phyloP scores from a whole-genome alignment of 306 rosid species.

The Rubus idaeus region DNA sequence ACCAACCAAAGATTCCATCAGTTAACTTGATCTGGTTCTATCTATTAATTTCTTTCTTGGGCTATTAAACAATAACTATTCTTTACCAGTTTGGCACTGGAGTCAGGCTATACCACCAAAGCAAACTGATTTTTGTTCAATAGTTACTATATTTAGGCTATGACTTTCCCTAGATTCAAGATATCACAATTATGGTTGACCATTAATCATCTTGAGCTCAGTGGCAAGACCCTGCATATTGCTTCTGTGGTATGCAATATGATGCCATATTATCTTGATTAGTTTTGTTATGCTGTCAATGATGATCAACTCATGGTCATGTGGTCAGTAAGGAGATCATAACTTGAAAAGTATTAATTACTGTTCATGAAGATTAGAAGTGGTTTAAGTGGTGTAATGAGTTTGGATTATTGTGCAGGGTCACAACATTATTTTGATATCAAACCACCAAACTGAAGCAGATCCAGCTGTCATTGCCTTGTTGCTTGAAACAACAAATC shows the following conservation, averaged over 20 bases:
- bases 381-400: constrained; percentile 27
- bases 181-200: constrained; percentile 26
- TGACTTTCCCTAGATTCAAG: constrained; percentile 23
- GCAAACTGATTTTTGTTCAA: neutral
- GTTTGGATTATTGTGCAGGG: constrained; percentile 60
- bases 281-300: constrained; percentile 6
- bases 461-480: constrained; percentile 93
- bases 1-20: constrained; percentile 8
- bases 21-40: constrained; percentile 22
- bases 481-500: constrained; percentile 73
- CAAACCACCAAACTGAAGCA: constrained; percentile 99
- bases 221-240: constrained; percentile 17
- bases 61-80: constrained; percentile 22
- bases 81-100: constrained; percentile 8
- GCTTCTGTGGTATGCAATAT: constrained; percentile 25
- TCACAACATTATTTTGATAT: constrained; percentile 86
- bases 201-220: constrained; percentile 18
- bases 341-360: constrained; percentile 11
- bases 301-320: constrained; percentile 15
- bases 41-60: constrained; percentile 22
- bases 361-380: constrained; percentile 9
- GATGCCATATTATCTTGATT: constrained; percentile 18
- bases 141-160: constrained; percentile 4
- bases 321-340: constrained; percentile 24
- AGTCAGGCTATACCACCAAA: constrained; percentile 11